These are phyloP conservation scores for Neurospora intermedia DNA, from an alignment of 495 filamentous ascomycete genomes.

Conservation along the genomic window DNA sequence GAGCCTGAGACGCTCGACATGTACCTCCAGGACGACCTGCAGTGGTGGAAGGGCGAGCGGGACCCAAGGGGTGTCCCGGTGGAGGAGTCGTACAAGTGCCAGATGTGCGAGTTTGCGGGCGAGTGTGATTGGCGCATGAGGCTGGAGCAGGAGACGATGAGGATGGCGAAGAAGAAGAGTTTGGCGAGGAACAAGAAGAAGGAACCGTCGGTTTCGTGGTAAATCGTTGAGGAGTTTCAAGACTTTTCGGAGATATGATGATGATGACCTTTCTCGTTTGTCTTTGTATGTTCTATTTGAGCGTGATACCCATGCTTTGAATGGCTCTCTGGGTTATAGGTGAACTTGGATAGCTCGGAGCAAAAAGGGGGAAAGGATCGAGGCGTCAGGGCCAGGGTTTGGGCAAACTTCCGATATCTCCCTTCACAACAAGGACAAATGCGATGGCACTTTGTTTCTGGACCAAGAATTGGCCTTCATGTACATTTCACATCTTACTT, in stretches of 20 bases:
- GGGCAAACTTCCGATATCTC: not conserved
- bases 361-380: not conserved
- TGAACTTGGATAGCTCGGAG: not conserved
- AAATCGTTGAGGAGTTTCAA: not conserved
- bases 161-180: slow-evolving; percentile 7
- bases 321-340: not conserved
- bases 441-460: not conserved
- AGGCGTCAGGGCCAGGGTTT: not conserved
- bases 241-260: not conserved
- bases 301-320: not conserved
- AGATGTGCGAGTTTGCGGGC: slow-evolving; percentile 44
- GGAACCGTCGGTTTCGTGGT: not conserved
- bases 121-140: slow-evolving; percentile 41
- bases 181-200: not conserved
- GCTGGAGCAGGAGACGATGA: slow-evolving; percentile 21
- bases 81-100: slow-evolving; percentile 86
- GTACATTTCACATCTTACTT: not conserved
- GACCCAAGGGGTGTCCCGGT: slow-evolving; percentile 69
- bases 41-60: slow-evolving; percentile 81
- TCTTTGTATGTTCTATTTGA: not conserved
- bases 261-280: not conserved
- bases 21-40: slow-evolving; percentile 60
- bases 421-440: not conserved
- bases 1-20: slow-evolving; percentile 48
- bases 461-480: not conserved